These are phyloP conservation scores for Lagenidium giganteum DNA, from an alignment of 352 stramenopile genomes.

Conservation along the genomic window DNA sequence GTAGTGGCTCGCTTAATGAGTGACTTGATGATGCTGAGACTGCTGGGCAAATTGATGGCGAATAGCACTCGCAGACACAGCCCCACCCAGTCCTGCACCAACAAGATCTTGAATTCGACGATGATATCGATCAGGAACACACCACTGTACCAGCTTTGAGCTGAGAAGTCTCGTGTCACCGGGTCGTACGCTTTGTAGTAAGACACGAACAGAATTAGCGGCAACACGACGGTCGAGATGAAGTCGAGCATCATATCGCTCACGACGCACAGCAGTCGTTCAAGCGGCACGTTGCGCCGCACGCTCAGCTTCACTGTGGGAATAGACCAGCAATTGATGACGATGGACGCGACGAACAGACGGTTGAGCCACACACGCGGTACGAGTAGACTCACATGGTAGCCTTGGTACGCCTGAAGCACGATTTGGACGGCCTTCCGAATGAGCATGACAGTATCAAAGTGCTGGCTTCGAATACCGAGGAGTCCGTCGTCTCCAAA, in stretches of 20 bases:
- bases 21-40: too few species aligned
- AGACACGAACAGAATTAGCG: slow-evolving; percentile 10
- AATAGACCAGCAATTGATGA: slow-evolving; percentile 10
- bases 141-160: slow-evolving; percentile 16
- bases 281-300: neutral
- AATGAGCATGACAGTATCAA: slow-evolving; percentile 4
- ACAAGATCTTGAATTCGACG: slow-evolving; percentile 20
- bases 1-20: too few species aligned
- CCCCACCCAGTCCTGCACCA: too few species aligned
- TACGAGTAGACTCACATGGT: slow-evolving; percentile 10
- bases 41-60: too few species aligned
- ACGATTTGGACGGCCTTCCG: slow-evolving; percentile 15
- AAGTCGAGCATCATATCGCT: slow-evolving; percentile 14
- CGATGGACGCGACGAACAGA: slow-evolving; percentile 9
- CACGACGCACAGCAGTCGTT: slow-evolving; percentile 8
- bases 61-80: too few species aligned
- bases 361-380: slow-evolving; percentile 18
- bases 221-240: slow-evolving; percentile 17
- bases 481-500: slow-evolving; percentile 18
- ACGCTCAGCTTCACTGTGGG: slow-evolving; percentile 4
- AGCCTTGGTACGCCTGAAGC: slow-evolving; percentile 19
- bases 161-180: slow-evolving; percentile 4
- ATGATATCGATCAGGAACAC: slow-evolving; percentile 19
- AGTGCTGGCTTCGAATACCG: slow-evolving; percentile 4
- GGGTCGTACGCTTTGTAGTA: slow-evolving; percentile 15